Percentiles rank a stretch among this genome's conserved stretches.
phyloP scores from a whole-genome alignment of 345 rosid genomes.

The Erodium maritimum region DNA sequence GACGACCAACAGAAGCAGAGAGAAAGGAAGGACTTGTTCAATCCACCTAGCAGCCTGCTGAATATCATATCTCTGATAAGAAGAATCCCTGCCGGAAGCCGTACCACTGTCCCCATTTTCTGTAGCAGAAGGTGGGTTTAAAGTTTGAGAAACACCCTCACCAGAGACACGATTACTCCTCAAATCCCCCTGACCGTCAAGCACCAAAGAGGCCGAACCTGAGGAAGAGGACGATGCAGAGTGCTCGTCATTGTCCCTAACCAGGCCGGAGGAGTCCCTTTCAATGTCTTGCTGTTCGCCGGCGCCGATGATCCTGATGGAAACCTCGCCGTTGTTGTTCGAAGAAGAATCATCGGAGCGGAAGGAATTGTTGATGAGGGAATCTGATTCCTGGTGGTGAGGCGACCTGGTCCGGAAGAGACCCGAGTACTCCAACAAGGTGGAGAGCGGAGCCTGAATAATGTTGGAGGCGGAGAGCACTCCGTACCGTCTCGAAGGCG shows the following conservation, averaged over 20 bases:
- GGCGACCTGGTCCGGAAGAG: slow-evolving; percentile 45
- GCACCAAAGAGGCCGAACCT: slow-evolving; percentile 9
- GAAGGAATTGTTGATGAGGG: slow-evolving; percentile 24
- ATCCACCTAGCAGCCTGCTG: slow-evolving; percentile 99
- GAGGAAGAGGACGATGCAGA: no score
- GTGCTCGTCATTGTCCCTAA: slow-evolving; percentile 29
- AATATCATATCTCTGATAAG: slow-evolving; percentile 96
- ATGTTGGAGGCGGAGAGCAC: slow-evolving; percentile 68
- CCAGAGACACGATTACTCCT: slow-evolving; percentile 29
- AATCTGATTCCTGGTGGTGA: slow-evolving; percentile 41
- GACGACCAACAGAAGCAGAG: slow-evolving; percentile 90
- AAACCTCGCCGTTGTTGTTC: slow-evolving; percentile 69
- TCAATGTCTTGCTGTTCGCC: slow-evolving; percentile 61
- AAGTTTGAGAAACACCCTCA: slow-evolving; percentile 35
- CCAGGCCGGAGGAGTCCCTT: slow-evolving; percentile 37
- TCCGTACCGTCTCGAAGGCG: slow-evolving; percentile 48
- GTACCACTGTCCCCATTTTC: slow-evolving; percentile 40
- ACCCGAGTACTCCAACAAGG: slow-evolving; percentile 89
- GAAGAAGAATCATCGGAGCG: slow-evolving; percentile 36
- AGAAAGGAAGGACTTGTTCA: slow-evolving; percentile 94
- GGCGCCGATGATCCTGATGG: slow-evolving; percentile 87
- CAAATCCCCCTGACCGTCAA: slow-evolving; percentile 32
- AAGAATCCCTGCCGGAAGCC: slow-evolving; percentile 54
- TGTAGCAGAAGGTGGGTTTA: slow-evolving; percentile 32
- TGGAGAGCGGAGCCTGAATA: slow-evolving; percentile 78